Conservation (phyloP, 2,329 filamentous ascomycete species). For the Penicillium sp. region DNA sequence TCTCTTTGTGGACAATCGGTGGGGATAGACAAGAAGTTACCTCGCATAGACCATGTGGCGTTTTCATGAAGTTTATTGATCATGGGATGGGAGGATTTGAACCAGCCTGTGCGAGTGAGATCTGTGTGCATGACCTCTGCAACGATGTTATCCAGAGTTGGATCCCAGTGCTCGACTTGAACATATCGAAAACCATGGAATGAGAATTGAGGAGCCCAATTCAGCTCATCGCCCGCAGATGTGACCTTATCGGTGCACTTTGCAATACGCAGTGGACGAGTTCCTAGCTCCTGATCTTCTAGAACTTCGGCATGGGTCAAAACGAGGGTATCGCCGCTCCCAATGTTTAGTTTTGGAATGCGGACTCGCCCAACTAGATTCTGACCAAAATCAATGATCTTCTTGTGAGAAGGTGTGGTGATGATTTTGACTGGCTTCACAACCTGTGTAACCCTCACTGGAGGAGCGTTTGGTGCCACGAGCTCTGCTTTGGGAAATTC, state of each 20-base stretch:
- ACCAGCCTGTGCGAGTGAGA: constrained; percentile 53
- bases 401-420: constrained; percentile 47
- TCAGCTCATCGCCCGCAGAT: constrained; percentile 29
- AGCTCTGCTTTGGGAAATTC: constrained; percentile 37
- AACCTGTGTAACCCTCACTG: constrained; percentile 43
- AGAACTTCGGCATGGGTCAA: constrained; percentile 60
- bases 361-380: constrained; percentile 57
- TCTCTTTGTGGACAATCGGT: constrained; percentile 62
- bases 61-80: constrained; percentile 60
- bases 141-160: constrained; percentile 23
- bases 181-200: constrained; percentile 58
- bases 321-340: constrained; percentile 20
- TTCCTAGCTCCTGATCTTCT: constrained; percentile 48
- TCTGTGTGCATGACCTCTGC: constrained; percentile 56
- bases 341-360: constrained; percentile 31
- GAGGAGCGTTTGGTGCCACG: constrained; percentile 47
- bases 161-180: constrained; percentile 40
- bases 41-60: constrained; percentile 58
- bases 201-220: constrained; percentile 54
- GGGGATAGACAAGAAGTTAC: constrained; percentile 60
- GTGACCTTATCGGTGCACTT: constrained; percentile 47
- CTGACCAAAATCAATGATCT: constrained; percentile 60
- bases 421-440: constrained; percentile 31
- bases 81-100: constrained; percentile 54
- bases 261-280: constrained; percentile 48